These are phyloP conservation scores for Penicillium tannophilum DNA, from an alignment of 495 filamentous ascomycete genomes.

Conservation along the genomic window DNA sequence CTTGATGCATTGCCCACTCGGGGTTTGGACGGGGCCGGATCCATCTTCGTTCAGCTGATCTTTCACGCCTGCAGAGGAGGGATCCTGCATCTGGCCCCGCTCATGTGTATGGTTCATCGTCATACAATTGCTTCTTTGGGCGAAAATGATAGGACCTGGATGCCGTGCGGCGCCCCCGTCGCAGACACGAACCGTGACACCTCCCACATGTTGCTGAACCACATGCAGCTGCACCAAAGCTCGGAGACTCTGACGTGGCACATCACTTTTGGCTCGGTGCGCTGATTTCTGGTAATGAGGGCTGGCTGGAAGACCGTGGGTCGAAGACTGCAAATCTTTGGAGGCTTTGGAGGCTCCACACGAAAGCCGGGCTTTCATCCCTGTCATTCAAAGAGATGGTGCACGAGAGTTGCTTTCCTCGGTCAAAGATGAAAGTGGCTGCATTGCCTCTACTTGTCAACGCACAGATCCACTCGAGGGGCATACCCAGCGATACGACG, in stretches of 20 bases:
- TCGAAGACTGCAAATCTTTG: constrained; percentile 27
- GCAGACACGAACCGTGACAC: constrained; percentile 46
- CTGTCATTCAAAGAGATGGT: constrained; percentile 16
- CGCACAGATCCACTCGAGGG: constrained; percentile 13
- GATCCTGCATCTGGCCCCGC: constrained; percentile 47
- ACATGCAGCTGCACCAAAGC: constrained; percentile 51
- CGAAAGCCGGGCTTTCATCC: constrained; percentile 16
- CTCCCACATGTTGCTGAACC: constrained; percentile 43
- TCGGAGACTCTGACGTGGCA: constrained; percentile 54
- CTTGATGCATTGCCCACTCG: constrained; percentile 14
- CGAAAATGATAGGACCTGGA: constrained; percentile 43
- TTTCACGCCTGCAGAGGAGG: constrained; percentile 45
- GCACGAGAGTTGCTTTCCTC: constrained; percentile 15
- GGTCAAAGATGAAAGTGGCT: constrained; percentile 17
- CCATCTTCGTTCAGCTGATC: constrained; percentile 52
- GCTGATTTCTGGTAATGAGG: constrained; percentile 31
- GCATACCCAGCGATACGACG: constrained; percentile 19
- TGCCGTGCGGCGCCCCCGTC: constrained; percentile 39
- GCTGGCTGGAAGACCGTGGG: constrained; percentile 33
- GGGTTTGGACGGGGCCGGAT: constrained; percentile 24
- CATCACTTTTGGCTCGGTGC: constrained; percentile 39
- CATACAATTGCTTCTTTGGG: constrained; percentile 31
- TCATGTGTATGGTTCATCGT: constrained; percentile 48
- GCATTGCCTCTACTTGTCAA: constrained; percentile 17
- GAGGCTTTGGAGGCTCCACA: constrained; percentile 22